Conservation (phyloP, 208 protist species). For the Leishmania lainsoni region DNA sequence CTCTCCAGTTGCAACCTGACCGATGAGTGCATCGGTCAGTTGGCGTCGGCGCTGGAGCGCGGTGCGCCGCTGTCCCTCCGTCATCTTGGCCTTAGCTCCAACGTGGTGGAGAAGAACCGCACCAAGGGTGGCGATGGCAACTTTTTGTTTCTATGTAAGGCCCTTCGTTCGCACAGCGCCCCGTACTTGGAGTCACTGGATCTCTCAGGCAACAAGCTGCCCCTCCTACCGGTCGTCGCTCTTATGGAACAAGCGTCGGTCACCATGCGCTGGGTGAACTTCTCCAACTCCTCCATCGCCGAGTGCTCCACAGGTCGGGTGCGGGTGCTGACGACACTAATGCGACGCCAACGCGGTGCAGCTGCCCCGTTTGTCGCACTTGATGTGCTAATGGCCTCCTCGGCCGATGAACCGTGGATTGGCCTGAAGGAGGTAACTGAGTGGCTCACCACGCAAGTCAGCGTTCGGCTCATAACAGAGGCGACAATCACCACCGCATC, state of each 20-base stretch:
- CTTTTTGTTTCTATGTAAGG: slow-evolving; percentile 69
- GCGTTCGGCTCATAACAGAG: slow-evolving; percentile 21
- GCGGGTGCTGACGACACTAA: slow-evolving; percentile 49
- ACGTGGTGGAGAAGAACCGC: slow-evolving; percentile 39
- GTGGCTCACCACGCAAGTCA: slow-evolving; percentile 29
- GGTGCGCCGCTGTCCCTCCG: slow-evolving; percentile 43
- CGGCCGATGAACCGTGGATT: slow-evolving; percentile 14
- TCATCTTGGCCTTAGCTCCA: slow-evolving; percentile 47
- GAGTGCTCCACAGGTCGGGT: slow-evolving; percentile 40
- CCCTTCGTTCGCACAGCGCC: slow-evolving; percentile 46
- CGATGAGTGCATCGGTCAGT: slow-evolving; percentile 44
- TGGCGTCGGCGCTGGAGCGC: slow-evolving; percentile 48
- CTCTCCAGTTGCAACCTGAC: slow-evolving; percentile 39
- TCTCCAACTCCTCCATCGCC: slow-evolving; percentile 54
- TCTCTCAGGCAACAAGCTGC: slow-evolving; percentile 56
- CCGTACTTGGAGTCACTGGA: slow-evolving; percentile 60
- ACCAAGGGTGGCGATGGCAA: slow-evolving; percentile 28
- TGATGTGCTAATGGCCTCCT: slow-evolving; percentile 23
- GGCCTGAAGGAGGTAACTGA: slow-evolving; percentile 31
- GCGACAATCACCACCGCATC: not conserved
- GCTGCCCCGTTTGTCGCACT: slow-evolving; percentile 14
- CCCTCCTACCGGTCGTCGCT: slow-evolving; percentile 49
- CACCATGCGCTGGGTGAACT: slow-evolving; percentile 41
- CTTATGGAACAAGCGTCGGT: slow-evolving; percentile 62
- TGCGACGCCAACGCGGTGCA: slow-evolving; percentile 42